Conservation (phyloP, 129 eudicot genomes). For the Artemisia argyi region DNA sequence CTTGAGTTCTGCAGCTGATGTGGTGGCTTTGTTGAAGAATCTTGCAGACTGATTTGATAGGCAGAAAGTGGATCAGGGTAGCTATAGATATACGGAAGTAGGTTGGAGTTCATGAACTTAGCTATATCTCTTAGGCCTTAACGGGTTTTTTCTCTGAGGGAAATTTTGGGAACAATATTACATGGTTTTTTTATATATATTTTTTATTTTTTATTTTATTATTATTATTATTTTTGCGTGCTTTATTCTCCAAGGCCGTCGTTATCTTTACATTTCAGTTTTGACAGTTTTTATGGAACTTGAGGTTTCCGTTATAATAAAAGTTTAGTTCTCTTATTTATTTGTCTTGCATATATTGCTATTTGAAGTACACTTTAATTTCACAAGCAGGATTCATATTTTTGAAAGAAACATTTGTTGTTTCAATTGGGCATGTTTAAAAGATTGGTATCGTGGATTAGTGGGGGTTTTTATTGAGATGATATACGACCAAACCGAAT, state of each 20-base stretch:
- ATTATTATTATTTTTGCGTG: slow-evolving; percentile 10
- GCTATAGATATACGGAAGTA: slow-evolving; percentile 3
- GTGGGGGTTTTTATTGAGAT: no score
- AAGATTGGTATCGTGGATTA: no score
- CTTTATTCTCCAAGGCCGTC: not conserved
- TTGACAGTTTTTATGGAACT: not conserved
- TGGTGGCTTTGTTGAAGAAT: slow-evolving; percentile 55
- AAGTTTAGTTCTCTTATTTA: not conserved
- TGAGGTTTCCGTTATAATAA: not conserved
- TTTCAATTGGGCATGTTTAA: no score
- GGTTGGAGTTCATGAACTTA: slow-evolving; percentile 13
- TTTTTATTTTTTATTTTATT: no score
- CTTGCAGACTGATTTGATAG: slow-evolving; percentile 40
- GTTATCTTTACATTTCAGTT: not conserved
- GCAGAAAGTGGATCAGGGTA: not conserved
- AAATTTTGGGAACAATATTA: slow-evolving; percentile 1
- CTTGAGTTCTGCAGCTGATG: slow-evolving; percentile 67
- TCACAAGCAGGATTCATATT: no score
- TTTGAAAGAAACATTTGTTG: no score
- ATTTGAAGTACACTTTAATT: not conserved
- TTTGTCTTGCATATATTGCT: not conserved
- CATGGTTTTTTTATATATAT: no score
- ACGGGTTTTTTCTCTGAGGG: not conserved
- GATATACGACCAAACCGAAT: no score
- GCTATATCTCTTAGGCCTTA: not conserved